A percentile compares a stretch with the other conserved stretches of the same genome.
Conservation (phyloP, 2,329 filamentous ascomycete species). For the Scytalidium sp. region DNA sequence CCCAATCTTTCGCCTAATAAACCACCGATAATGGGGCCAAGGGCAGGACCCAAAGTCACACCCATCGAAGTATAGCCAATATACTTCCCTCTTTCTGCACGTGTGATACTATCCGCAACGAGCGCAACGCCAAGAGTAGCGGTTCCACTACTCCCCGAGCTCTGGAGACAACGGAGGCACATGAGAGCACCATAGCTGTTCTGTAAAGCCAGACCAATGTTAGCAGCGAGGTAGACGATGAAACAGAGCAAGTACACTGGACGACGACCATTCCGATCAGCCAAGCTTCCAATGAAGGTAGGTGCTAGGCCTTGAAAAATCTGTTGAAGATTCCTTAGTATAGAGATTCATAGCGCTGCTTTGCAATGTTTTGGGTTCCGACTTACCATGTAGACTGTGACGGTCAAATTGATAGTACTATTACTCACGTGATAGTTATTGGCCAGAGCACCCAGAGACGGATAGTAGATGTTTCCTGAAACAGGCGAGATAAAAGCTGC, state of each 20-base stretch:
- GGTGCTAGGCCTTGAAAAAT: constrained; percentile 57
- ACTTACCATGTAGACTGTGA: constrained; percentile 31
- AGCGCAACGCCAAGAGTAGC: constrained; percentile 66
- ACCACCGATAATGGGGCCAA: constrained; percentile 46
- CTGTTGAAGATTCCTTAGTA: neutral
- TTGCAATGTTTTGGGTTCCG: neutral
- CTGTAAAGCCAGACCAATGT: constrained; percentile 48
- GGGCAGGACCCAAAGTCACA: constrained; percentile 31
- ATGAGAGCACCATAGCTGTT: constrained; percentile 46
- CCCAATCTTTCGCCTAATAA: constrained; percentile 37
- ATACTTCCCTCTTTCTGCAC: constrained; percentile 65
- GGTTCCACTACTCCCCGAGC: constrained; percentile 48
- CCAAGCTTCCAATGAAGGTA: constrained; percentile 50
- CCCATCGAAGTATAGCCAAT: constrained; percentile 63
- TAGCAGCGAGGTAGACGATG: constrained; percentile 47
- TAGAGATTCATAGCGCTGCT: neutral
- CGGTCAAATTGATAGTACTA: constrained; percentile 29
- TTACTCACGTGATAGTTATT: constrained; percentile 40
- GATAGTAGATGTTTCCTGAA: constrained; percentile 51
- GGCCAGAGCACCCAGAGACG: constrained; percentile 45
- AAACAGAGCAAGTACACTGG: constrained; percentile 52
- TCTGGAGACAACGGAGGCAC: constrained; percentile 52
- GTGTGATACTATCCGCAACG: constrained; percentile 65
- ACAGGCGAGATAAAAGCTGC: constrained; percentile 54
- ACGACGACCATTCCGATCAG: constrained; percentile 49